Evolutionary conservation across 2,329 filamentous ascomycete species (phyloP).

Genomic region (Botrytis fabae): DNA sequence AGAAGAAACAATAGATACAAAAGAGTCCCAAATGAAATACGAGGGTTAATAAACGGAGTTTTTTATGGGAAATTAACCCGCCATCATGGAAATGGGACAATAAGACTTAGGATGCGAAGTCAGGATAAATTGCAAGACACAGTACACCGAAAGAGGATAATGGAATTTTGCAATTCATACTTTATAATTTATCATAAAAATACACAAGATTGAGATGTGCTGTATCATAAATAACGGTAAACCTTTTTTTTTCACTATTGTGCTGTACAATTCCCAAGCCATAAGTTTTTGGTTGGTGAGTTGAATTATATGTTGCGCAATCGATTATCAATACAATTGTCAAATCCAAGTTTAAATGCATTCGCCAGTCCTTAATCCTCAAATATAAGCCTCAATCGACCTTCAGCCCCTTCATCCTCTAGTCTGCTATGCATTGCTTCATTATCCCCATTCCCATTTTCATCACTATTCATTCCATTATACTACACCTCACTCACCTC

Average conservation of each 20-base stretch:
- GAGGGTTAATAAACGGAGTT: too few relatives aligned
- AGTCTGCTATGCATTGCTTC: neutral
- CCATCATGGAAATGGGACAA: neutral
- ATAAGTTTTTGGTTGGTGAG: too few relatives aligned
- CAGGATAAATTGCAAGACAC: neutral
- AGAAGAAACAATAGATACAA: neutral
- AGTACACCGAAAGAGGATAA: neutral
- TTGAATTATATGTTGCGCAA: neutral
- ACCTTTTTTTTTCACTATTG: neutral
- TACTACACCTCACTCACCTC: neutral
- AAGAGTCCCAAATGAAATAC: neutral
- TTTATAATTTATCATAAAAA: neutral
- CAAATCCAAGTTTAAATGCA: neutral
- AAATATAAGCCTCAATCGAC: neutral
- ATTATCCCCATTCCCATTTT: neutral
- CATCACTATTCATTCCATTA: too few relatives aligned
- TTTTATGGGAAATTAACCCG: neutral
- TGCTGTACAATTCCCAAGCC: fast-evolving
- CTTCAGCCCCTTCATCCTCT: neutral
- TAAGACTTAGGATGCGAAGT: neutral
- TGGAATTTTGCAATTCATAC: neutral
- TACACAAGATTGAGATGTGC: neutral
- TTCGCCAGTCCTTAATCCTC: neutral
- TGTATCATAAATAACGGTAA: neutral
- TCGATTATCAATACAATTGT: neutral